Base-by-base conservation (phyloP, 805 yeast genomes). In the Yarrowia porcina region DNA sequence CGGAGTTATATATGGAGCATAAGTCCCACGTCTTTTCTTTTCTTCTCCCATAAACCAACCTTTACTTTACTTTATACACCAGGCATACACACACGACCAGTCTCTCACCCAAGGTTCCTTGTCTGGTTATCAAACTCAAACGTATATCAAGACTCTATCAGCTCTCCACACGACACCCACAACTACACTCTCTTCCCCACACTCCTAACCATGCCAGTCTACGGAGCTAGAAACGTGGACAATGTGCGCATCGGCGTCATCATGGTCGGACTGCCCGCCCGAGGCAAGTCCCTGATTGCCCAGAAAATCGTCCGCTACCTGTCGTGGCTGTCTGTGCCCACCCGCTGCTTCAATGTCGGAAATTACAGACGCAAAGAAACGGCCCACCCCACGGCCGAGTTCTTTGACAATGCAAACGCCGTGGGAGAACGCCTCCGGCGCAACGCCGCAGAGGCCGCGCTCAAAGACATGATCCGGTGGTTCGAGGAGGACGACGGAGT, bases 271-370 rank as follows among this genome's bases (percentile, higher is more conserved):
- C 68, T 77, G 49, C 80, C 80, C 3, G 80, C 79, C 13, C 82
- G 98, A 64, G 99, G 99, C 3, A 94, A 94, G 74, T 88, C 97
- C 3, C 86, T 91, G 74, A 93, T 94, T 66, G 91, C 98, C 2
- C 96, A 91, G 72, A 94, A 93, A 73, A 77, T 94, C 61, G 96
- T 93, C 32, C 82, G 98, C 50, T 94, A 93, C 71, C 80, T 94
- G 61, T 85, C 91, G 33, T 94, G 99, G 99, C 80, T 93, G 39
- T 88, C 96, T 2, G 88, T 94, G 63, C 83, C 83, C 65, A 89
- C 97, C 27, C 86, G 86, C 71, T 87, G 91, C 64, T 94, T 94
- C 77, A 91, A 90, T 71, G 96, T 93, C 18, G 97, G 98, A 12
- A 80, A 80, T 38, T 92, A 90, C 73, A 82, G 98, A 66, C 83